Evolutionary conservation across 208 protist species (phyloP), one percentile per base, ranked within the genome.

Genomic region (Tetramitus jugosus): DNA sequence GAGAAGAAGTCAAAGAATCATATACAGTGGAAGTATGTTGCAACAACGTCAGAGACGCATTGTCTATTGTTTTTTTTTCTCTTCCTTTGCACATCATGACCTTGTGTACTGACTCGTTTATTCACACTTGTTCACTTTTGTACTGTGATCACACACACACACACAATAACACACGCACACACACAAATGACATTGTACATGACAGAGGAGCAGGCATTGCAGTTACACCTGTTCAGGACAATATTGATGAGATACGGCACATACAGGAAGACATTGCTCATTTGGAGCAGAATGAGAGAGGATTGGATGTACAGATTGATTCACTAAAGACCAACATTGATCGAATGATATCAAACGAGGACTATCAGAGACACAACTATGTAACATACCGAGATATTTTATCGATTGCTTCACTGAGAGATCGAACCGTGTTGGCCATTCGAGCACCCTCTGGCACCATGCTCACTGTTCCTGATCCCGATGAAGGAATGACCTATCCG

Each of bases 1-100:
- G 86, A 87, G 76, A 91, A 91, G 45, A 80, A 82, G 33, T 81
- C 84, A 53, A 90, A 91, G 49, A 90, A 91, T 76, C 82, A 89
- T n/a, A 85, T 91, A 23, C 68, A 82, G 29, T 91, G 88, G 88
- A 84, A 64, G 84, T 86, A 40, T 20, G 29, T 76, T n/a, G n/a
- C n/a, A n/a, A n/a, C n/a, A n/a, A n/a, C n/a, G n/a, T n/a, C n/a
- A n/a, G n/a, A n/a, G n/a, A n/a, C n/a, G n/a, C n/a, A n/a, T n/a
- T n/a, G n/a, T n/a, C n/a, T n/a, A 14, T 20, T 37, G 31, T 33
- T 60, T 26, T 20, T 13, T 42, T 33, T 72, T 78, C 76, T 39
- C 14, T 26, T 31, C 20, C n/a, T 61, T 45, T 42, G 10, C 14
- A 37, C 4, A 68, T 13, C 8, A 42, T 17, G 13, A 17, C 14